Conservation (phyloP, 2,329 filamentous ascomycete species). For the Exophiala lecanii-corni region DNA sequence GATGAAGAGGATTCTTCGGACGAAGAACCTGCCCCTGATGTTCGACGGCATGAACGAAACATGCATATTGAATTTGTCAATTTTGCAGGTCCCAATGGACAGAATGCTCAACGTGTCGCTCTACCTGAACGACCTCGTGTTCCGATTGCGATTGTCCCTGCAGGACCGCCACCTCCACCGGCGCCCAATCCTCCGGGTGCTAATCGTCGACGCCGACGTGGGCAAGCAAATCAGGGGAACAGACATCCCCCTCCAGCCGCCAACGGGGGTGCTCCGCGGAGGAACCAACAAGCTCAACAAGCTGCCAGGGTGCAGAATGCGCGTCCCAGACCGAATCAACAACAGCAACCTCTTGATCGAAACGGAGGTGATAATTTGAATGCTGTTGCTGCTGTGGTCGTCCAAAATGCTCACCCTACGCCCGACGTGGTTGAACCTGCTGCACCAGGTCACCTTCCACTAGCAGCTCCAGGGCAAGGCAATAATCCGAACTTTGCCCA, state of each 20-base stretch:
- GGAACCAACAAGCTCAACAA: conserved; percentile 11
- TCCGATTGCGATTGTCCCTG: not conserved
- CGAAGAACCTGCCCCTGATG: conserved; percentile 36
- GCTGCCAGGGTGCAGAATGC: too few species aligned
- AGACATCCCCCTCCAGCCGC: conserved; percentile 2
- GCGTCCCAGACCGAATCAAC: too few species aligned
- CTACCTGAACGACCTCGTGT: conserved; percentile 16
- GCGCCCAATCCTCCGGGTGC: conserved; percentile 18
- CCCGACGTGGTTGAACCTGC: not conserved
- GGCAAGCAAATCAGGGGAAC: conserved; percentile 17
- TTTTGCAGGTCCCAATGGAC: conserved; percentile 21
- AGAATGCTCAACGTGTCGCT: conserved; percentile 18
- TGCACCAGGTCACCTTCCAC: conserved; percentile 9
- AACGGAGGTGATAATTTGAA: not conserved
- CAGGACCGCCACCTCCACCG: not conserved
- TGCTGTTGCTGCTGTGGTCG: conserved; percentile 6
- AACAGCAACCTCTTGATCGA: too few species aligned
- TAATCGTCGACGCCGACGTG: conserved; percentile 7
- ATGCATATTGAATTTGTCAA: conserved; percentile 30
- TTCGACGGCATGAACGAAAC: conserved; percentile 27
- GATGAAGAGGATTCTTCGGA: conserved; percentile 31
- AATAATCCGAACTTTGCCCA: conserved; percentile 11
- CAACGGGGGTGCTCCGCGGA: not conserved
- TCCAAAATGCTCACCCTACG: conserved; percentile 1
- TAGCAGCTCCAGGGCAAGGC: conserved; percentile 23